Evolutionary conservation across 2,329 filamentous ascomycete genomes (phyloP).

Genomic region (Penicillium sp.): DNA sequence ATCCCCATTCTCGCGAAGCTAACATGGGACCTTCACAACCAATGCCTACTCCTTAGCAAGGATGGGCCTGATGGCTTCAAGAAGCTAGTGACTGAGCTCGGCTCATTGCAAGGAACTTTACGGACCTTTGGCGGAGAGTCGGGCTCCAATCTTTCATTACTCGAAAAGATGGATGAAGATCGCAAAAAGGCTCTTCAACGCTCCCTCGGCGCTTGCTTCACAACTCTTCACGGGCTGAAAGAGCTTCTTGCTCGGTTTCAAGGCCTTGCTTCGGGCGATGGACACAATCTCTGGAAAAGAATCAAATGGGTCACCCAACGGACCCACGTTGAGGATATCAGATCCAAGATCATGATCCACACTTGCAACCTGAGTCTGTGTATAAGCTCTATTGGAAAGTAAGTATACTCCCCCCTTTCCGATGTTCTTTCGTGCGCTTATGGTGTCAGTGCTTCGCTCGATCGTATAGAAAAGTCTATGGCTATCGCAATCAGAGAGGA

Average conservation of each 20-base stretch:
- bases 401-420: constrained; percentile 4
- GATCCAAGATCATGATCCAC: constrained; percentile 32
- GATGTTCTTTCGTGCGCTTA: neutral
- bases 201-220: constrained; percentile 25
- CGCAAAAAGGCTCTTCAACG: constrained; percentile 25
- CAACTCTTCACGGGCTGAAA: constrained; percentile 26
- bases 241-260: constrained; percentile 25
- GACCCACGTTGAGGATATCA: constrained; percentile 28
- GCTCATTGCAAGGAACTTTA: constrained; percentile 28
- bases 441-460: constrained; percentile 22
- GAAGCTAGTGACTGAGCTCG: constrained; percentile 29
- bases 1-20: constrained; percentile 26
- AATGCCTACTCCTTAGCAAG: constrained; percentile 25
- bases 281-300: constrained; percentile 28
- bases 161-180: constrained; percentile 24
- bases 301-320: constrained; percentile 32
- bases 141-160: constrained; percentile 24
- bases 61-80: constrained; percentile 33
- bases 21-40: constrained; percentile 31
- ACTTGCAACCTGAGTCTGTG: constrained; percentile 32
- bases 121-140: constrained; percentile 25
- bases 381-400: constrained; percentile 31
- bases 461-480: constrained; percentile 25
- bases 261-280: constrained; percentile 22
- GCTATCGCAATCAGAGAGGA: constrained; percentile 24